These are phyloP conservation scores for Dryadomyces sulphureus DNA, from an alignment of 2,329 filamentous ascomycete species.

Conservation along the genomic window DNA sequence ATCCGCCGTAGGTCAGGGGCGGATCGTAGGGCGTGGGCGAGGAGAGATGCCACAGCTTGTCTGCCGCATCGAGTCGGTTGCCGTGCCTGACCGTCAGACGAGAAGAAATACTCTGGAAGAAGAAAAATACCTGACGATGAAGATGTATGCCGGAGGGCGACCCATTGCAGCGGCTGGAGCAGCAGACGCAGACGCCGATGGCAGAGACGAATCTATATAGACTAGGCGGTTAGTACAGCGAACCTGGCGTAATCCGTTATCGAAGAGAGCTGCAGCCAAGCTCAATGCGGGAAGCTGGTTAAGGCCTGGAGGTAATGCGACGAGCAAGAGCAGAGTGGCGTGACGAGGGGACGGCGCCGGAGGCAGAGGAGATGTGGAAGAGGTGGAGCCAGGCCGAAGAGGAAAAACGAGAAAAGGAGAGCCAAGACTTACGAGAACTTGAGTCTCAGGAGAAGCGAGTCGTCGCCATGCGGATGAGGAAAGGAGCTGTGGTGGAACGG, in stretches of 20 bases:
- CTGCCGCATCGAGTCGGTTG: conserved; percentile 81
- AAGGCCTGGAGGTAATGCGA: neutral
- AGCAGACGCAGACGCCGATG: neutral
- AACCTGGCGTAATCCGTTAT: neutral
- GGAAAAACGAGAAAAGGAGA: neutral
- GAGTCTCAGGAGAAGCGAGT: neutral
- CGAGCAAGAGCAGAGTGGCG: neutral
- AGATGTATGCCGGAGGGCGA: conserved; percentile 32
- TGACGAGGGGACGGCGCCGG: neutral
- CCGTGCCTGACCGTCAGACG: conserved; percentile 51
- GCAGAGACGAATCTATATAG: neutral
- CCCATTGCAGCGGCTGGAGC: conserved; percentile 20
- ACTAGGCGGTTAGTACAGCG: neutral
- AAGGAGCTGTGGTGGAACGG: neutral
- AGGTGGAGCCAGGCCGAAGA: neutral
- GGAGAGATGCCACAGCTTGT: conserved; percentile 87
- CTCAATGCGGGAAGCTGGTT: neutral
- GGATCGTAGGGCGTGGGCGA: conserved; percentile 93
- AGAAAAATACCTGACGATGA: conserved; percentile 29
- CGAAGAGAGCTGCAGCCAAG: neutral
- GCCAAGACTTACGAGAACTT: neutral
- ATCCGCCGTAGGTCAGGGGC: conserved; percentile 86
- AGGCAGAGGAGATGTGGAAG: neutral
- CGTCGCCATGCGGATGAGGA: neutral
- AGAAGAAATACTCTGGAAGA: neutral